Evolutionary conservation across 495 filamentous ascomycete genomes (phyloP).

Genomic region (Aspergillus incahuasiensis): DNA sequence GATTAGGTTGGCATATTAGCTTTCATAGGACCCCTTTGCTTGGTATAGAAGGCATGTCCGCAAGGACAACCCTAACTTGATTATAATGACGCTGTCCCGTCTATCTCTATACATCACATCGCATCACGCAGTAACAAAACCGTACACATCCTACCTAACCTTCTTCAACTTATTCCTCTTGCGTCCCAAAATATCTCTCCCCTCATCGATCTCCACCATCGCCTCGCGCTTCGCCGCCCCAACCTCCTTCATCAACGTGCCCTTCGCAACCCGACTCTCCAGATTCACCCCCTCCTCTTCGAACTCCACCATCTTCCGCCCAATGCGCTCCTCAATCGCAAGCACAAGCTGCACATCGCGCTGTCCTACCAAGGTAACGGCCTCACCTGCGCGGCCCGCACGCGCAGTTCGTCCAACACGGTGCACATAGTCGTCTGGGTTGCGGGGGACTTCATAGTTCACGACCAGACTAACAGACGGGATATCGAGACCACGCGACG

Average conservation of each 20-base stretch:
- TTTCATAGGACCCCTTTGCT: background rate
- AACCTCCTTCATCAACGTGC: constrained; percentile 74
- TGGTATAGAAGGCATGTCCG: background rate
- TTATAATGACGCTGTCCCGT: background rate
- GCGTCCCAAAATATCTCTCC: constrained; percentile 65
- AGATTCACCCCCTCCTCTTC: constrained; percentile 85
- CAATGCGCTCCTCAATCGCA: constrained; percentile 81
- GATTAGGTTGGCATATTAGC: background rate
- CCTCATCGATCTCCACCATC: constrained; percentile 83
- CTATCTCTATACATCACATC: background rate
- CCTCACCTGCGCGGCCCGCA: constrained; percentile 76
- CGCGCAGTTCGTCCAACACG: constrained; percentile 91
- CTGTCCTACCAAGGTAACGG: constrained; percentile 87
- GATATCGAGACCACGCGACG: constrained; percentile 93
- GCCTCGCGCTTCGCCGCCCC: constrained; percentile 90
- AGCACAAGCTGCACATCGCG: constrained; percentile 81
- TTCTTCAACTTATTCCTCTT: constrained; percentile 46
- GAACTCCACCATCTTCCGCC: constrained; percentile 74
- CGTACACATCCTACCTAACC: constrained; percentile 26
- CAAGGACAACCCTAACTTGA: background rate
- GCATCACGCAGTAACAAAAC: background rate
- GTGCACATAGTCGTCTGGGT: constrained; percentile 97
- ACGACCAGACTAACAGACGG: constrained; percentile 85
- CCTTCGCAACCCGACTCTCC: constrained; percentile 77
- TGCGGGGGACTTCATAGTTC: constrained; percentile 91